Evolutionary conservation across 1,284 basidiomycete species (phyloP).

Genomic region (Trichosporon inkin): DNA sequence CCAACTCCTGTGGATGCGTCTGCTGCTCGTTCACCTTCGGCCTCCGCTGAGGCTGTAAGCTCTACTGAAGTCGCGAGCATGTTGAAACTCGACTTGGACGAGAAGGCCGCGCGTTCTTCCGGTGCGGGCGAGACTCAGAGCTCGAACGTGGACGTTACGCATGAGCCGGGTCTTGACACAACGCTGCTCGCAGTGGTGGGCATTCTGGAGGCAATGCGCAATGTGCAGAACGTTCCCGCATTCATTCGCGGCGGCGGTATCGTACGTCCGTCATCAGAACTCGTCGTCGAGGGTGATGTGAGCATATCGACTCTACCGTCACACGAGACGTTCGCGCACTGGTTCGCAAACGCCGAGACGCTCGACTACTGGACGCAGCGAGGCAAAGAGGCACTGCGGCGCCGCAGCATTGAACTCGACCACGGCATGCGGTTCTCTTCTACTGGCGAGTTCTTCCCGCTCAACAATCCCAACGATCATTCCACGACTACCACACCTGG

Average conservation of each 20-base stretch:
- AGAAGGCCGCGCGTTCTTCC: too few species aligned
- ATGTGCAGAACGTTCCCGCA: conserved; percentile 41
- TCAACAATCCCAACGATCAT: neutral
- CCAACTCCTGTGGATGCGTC: neutral
- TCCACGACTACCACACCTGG: neutral
- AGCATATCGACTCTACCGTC: conserved; percentile 33
- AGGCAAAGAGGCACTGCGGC: conserved; percentile 31
- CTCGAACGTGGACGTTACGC: neutral
- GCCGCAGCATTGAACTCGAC: conserved; percentile 33
- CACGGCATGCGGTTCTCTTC: conserved; percentile 26
- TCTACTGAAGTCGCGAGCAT: neutral
- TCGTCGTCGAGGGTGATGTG: neutral
- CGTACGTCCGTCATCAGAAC: neutral
- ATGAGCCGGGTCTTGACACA: conserved; percentile 31
- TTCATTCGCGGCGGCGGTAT: conserved; percentile 46
- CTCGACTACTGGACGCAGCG: conserved; percentile 29
- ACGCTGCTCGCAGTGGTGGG: conserved; percentile 45
- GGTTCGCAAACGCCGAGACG: conserved; percentile 25
- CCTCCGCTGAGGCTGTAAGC: neutral
- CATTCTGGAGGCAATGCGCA: conserved; percentile 39
- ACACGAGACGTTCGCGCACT: conserved; percentile 32
- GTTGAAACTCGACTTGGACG: too few species aligned
- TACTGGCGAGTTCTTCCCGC: conserved; percentile 3
- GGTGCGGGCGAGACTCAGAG: neutral
- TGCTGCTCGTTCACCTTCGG: neutral